Conservation (phyloP, 371 early-diverging fungal genomes). For the Rhizopus delemar region DNA sequence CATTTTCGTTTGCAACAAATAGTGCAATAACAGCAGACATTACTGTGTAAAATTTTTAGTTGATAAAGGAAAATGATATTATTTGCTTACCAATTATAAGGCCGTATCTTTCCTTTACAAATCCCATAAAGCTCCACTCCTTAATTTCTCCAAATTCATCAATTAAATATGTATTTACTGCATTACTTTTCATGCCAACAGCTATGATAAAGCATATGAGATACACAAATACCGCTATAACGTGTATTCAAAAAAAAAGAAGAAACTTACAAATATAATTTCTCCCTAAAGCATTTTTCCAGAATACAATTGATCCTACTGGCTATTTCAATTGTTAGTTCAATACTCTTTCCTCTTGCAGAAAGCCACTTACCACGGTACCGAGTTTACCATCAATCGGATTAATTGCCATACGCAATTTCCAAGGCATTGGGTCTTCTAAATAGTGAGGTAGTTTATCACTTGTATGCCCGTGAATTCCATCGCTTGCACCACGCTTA, state of each 20-base stretch:
- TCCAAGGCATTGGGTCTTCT: conserved; percentile 21
- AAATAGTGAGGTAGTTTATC: conserved; percentile 17
- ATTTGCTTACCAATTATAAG: conserved; percentile 26
- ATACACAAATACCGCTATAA: too few species aligned
- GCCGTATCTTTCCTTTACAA: conserved; percentile 35
- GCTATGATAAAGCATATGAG: conserved; percentile 11
- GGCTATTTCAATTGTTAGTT: conserved; percentile 5
- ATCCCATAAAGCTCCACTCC: conserved; percentile 23
- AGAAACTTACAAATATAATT: conserved; percentile 30
- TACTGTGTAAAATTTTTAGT: conserved; percentile 7
- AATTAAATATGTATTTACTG: conserved; percentile 27
- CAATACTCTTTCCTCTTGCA: not conserved
- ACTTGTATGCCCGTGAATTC: not conserved
- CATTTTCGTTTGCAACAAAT: conserved; percentile 24
- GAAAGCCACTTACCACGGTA: conserved; percentile 12
- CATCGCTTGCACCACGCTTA: conserved; percentile 33
- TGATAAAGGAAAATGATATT: not conserved
- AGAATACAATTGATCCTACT: conserved; percentile 22
- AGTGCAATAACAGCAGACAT: conserved; percentile 15
- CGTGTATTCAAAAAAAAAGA: not conserved
- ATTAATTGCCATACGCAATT: conserved; percentile 25
- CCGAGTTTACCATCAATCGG: conserved; percentile 24
- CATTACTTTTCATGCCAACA: conserved; percentile 31
- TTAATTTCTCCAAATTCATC: conserved; percentile 29
- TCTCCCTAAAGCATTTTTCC: conserved; percentile 5